Evolutionary conservation across 495 filamentous ascomycete genomes (phyloP).

Genomic region (Astrothelium macrocarpum): DNA sequence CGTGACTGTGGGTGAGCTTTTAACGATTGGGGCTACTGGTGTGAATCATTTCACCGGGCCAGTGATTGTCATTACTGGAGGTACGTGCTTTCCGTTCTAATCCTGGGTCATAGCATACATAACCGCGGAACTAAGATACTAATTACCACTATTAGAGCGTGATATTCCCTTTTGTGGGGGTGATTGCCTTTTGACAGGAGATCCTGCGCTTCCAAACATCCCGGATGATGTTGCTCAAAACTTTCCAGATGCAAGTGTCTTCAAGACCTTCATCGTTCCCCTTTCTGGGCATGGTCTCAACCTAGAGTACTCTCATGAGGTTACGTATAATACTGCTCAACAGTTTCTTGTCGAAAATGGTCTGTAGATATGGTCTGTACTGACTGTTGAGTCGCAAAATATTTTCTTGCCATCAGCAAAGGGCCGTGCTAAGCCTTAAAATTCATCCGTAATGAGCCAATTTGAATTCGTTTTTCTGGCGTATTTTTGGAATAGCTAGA

Average conservation of each 20-base stretch:
- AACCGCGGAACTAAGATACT: neutral
- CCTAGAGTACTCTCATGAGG: constrained; percentile 17
- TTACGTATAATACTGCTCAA: constrained; percentile 15
- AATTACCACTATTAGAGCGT: neutral
- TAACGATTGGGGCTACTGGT: constrained; percentile 18
- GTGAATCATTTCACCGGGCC: constrained; percentile 20
- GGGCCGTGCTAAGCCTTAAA: too few species aligned
- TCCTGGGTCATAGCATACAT: neutral
- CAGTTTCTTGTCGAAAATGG: constrained; percentile 17
- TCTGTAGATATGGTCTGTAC: neutral
- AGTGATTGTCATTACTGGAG: constrained; percentile 21
- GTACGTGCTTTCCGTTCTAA: neutral
- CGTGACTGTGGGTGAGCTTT: constrained; percentile 25
- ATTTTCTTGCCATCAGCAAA: too few species aligned
- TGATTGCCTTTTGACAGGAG: constrained; percentile 21
- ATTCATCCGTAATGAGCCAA: too few species aligned
- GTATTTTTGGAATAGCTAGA: too few species aligned
- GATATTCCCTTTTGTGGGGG: constrained; percentile 26
- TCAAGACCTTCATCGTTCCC: constrained; percentile 16
- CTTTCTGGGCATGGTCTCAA: constrained; percentile 23
- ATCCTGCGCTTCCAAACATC: constrained; percentile 11
- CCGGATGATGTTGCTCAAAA: constrained; percentile 5
- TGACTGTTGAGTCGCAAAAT: too few species aligned
- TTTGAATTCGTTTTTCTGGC: too few species aligned
- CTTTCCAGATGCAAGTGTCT: constrained; percentile 18